Base-by-base conservation (phyloP, 331 rosid genomes). In the Pyracantha coccinea region DNA sequence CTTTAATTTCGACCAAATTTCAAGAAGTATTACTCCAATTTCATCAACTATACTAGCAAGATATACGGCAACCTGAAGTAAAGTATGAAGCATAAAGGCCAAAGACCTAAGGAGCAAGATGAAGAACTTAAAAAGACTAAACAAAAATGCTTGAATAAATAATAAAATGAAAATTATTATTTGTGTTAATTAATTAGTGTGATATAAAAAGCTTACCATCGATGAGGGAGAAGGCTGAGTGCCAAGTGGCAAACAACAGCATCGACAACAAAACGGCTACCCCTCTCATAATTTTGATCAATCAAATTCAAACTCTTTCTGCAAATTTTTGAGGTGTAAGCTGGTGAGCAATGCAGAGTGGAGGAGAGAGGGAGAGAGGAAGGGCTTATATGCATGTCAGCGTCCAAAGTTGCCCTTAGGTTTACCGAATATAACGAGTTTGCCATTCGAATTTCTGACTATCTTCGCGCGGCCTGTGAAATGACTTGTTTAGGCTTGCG, bases 311-410 rank as follows among this genome's bases (percentile, higher is more conserved):
- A 45, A 44, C 24, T 8, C 27, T 5, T 1, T 44, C 70, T n/a
- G 60, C 55, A 44, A 23, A 1, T 13, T 59, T 58, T 44, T 61
- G 70, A 73, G 2, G 61, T 4, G 70, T 38, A 61, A 70, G 76
- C 71, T 5, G 38, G 28, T 23, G 63, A 59, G 75, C 50, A 73
- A 47, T 66, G 67, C 23, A 8, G 32, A 54, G 55, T 27, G 77
- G 45, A 38, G 45, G 28, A 20, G 15, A 17, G 33, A 14, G 60
- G 24, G 54, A 53, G 67, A 11, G 78, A 80, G 80, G 52, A 25
- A 10, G 72, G 75, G 76, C 82, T 92, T 92, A 85, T 89, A 92
- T 89, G 93, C 92, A 89, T 86, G 88, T 55, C 77, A 52, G 55
- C 66, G 27, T 78, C 66, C 72, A 1, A 72, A 15, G 83, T 71